phyloP scores from a whole-genome alignment of 257 asterid species.

The Lithospermum erythrorhizon region DNA sequence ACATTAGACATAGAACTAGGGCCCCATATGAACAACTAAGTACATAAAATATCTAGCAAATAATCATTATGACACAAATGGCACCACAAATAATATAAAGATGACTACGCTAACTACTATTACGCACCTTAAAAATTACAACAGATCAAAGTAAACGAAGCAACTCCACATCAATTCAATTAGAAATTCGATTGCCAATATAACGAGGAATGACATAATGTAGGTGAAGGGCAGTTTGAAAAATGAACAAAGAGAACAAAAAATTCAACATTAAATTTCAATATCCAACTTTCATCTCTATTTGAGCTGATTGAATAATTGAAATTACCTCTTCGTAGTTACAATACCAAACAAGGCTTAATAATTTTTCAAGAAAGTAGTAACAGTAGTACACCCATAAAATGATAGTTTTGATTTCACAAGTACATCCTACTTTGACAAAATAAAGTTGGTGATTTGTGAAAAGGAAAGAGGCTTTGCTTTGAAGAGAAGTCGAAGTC shows the following conservation, averaged over 20 bases:
- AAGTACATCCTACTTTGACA: constrained; percentile 4
- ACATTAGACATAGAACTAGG: constrained; percentile 33
- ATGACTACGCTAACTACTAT: not conserved
- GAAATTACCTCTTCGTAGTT: too few relatives aligned
- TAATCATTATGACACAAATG: constrained; percentile 10
- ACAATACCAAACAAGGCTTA: too few relatives aligned
- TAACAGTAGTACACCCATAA: too few relatives aligned
- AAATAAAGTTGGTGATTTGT: not conserved
- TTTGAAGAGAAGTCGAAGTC: constrained; percentile 60
- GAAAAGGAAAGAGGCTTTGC: constrained; percentile 50
- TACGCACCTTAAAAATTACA: constrained; percentile 4
- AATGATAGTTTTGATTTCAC: too few relatives aligned
- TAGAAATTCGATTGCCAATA: constrained; percentile 17
- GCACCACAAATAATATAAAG: too few relatives aligned
- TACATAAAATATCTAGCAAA: constrained; percentile 25
- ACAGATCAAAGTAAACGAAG: constrained; percentile 41
- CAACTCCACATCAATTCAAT: constrained; percentile 26
- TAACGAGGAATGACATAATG: constrained; percentile 17
- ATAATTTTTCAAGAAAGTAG: too few relatives aligned
- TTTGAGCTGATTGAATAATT: too few relatives aligned
- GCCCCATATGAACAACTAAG: constrained; percentile 31
- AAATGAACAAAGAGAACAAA: constrained; percentile 17
- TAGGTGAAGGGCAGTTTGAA: not conserved
- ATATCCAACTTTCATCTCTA: too few relatives aligned
- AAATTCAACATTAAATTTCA: constrained; percentile 39